phyloP scores from a whole-genome alignment of 352 stramenopile genomes.

The Peronospora destructor region DNA sequence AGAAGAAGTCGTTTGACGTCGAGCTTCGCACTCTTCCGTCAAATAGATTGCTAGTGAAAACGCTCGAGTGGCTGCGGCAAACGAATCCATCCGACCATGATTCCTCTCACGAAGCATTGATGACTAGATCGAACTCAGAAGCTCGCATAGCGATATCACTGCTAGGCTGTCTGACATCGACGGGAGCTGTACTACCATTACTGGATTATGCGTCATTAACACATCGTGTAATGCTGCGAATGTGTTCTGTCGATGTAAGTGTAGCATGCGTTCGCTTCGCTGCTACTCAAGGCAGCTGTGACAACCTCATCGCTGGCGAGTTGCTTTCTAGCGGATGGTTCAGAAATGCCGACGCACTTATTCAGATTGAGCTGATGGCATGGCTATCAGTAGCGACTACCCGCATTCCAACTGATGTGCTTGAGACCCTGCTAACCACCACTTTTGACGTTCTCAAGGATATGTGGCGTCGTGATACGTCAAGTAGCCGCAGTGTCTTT shows the following conservation, averaged over 20 bases:
- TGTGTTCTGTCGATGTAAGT: conserved; percentile 24
- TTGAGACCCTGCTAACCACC: conserved; percentile 11
- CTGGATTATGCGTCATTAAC: conserved; percentile 30
- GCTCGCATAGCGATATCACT: conserved; percentile 17
- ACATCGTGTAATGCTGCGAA: conserved; percentile 22
- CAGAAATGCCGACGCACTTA: conserved; percentile 6
- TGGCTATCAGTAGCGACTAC: conserved; percentile 17
- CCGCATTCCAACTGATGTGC: conserved; percentile 19
- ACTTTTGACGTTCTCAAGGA: conserved; percentile 21
- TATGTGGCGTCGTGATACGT: conserved; percentile 17
- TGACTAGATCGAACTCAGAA: background rate
- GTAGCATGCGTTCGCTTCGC: conserved; percentile 27
- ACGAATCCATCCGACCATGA: conserved; percentile 10
- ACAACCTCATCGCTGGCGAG: conserved; percentile 24
- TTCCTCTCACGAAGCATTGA: background rate
- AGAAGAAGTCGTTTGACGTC: conserved; percentile 45
- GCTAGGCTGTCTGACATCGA: conserved; percentile 20
- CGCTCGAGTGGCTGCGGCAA: conserved; percentile 28
- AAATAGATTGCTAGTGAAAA: conserved; percentile 26
- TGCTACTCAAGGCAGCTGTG: conserved; percentile 33
- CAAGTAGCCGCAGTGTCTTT: conserved; percentile 6
- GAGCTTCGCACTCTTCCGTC: conserved; percentile 32
- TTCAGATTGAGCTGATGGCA: conserved; percentile 24
- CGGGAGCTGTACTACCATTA: conserved; percentile 22
- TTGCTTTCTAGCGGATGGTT: conserved; percentile 22